These are phyloP conservation scores for Calophaca sinica DNA, from an alignment of 306 rosid genomes.

Conservation along the genomic window DNA sequence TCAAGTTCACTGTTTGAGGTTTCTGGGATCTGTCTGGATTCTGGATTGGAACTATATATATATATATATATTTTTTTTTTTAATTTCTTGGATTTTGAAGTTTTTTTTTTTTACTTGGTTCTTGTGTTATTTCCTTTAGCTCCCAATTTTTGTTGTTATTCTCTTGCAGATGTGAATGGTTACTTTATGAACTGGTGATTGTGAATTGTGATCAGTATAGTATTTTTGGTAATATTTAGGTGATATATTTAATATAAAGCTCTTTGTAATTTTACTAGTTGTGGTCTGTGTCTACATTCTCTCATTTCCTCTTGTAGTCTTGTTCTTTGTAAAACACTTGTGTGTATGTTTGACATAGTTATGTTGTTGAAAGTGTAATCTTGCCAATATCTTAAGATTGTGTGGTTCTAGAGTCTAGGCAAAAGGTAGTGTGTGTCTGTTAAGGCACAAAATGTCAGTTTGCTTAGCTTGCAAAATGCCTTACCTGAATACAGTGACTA, in stretches of 20 bases:
- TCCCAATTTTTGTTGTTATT: slow-evolving; percentile 2
- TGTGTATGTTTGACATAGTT: slow-evolving; percentile 27
- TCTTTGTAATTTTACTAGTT: not conserved
- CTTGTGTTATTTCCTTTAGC: too few relatives aligned
- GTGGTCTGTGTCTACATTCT: not conserved
- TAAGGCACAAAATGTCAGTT: not conserved
- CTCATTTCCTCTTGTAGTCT: not conserved
- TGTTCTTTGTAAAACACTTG: not conserved
- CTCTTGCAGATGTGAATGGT: too few relatives aligned
- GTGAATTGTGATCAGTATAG: slow-evolving; percentile 11
- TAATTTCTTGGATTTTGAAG: not conserved
- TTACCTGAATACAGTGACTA: not conserved
- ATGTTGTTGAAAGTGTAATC: not conserved
- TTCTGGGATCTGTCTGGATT: slow-evolving; percentile 14
- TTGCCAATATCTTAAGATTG: slow-evolving; percentile 2
- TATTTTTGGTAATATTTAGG: not conserved
- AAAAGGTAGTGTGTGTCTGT: not conserved
- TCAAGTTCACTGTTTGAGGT: slow-evolving; percentile 9
- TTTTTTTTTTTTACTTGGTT: not conserved
- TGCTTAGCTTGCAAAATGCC: not conserved
- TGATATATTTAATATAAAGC: not conserved
- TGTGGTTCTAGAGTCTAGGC: not conserved
- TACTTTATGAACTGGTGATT: slow-evolving; percentile 22
- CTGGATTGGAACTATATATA: too few relatives aligned
- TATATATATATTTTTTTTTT: too few relatives aligned